Evolutionary conservation across 176 grass and related monocot genomes (phyloP).

Genomic region (Calamus simplicifolius): DNA sequence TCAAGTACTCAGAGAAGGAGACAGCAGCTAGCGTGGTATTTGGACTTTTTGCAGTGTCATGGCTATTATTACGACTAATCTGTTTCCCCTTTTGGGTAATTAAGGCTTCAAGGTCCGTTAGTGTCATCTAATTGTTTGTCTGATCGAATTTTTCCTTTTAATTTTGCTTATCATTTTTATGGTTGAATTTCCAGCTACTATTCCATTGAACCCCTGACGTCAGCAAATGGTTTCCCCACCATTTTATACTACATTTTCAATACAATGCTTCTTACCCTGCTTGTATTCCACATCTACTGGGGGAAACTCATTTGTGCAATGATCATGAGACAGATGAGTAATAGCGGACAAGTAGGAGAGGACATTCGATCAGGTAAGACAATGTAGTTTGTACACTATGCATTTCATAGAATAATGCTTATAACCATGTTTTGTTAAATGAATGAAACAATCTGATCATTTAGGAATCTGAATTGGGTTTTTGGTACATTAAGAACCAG

Average conservation of each 20-base stretch:
- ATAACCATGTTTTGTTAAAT: too few species aligned
- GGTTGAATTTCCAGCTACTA: slow-evolving; percentile 52
- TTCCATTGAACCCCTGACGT: slow-evolving; percentile 38
- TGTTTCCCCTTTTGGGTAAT: slow-evolving; percentile 99
- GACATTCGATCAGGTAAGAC: slow-evolving; percentile 74
- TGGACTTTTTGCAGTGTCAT: slow-evolving; percentile 84
- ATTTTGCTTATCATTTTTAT: slow-evolving; percentile 1
- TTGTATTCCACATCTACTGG: slow-evolving; percentile 96
- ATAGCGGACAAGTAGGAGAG: slow-evolving; percentile 82
- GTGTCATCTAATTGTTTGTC: background rate
- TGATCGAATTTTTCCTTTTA: background rate
- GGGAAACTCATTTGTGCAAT: slow-evolving; percentile 92
- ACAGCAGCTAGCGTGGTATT: slow-evolving; percentile 77
- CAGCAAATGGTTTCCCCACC: slow-evolving; percentile 46
- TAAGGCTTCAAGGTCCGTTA: slow-evolving; percentile 75
- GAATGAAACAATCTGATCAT: too few species aligned
- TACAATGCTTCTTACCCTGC: slow-evolving; percentile 92
- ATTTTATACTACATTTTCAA: slow-evolving; percentile 80
- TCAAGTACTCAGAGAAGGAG: slow-evolving; percentile 94
- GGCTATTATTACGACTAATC: slow-evolving; percentile 68
- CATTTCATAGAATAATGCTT: too few species aligned
- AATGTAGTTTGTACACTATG: too few species aligned
- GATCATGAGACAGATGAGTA: slow-evolving; percentile 85
- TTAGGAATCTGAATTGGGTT: too few species aligned
- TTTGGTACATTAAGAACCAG: too few species aligned